phyloP scores from a whole-genome alignment of 208 protist species.

The Zelonia costaricensis region DNA sequence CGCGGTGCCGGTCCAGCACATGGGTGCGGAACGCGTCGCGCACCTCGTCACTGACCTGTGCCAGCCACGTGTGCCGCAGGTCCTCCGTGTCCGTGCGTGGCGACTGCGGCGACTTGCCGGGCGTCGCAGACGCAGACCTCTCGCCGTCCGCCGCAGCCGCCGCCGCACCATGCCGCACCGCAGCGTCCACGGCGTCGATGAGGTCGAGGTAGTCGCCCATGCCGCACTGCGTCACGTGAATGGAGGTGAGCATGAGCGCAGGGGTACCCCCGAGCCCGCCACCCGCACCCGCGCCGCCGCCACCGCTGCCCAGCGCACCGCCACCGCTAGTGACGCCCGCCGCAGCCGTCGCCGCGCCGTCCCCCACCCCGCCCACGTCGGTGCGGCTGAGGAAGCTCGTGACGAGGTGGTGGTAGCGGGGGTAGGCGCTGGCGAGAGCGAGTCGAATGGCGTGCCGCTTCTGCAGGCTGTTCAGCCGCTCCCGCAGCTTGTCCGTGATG shows the following conservation, averaged over 20 bases:
- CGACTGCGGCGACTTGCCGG: not conserved
- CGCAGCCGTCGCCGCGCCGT: not conserved
- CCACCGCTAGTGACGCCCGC: slow-evolving; percentile 11
- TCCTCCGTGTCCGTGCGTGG: slow-evolving; percentile 20
- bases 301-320: slow-evolving; percentile 10
- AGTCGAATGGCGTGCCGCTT: slow-evolving; percentile 48
- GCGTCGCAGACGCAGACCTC: not conserved
- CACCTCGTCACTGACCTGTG: slow-evolving; percentile 47
- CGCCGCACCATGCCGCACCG: slow-evolving; percentile 1
- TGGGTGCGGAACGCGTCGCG: slow-evolving; percentile 53
- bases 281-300: not conserved
- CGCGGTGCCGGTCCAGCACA: slow-evolving; percentile 68
- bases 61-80: slow-evolving; percentile 47
- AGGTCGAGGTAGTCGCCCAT: slow-evolving; percentile 44
- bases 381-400: slow-evolving; percentile 46
- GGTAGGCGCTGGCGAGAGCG: slow-evolving; percentile 43
- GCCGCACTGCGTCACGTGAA: slow-evolving; percentile 33
- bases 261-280: not conserved
- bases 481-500: slow-evolving; percentile 59
- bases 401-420: slow-evolving; percentile 54
- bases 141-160: not conserved
- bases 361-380: slow-evolving; percentile 11
- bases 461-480: slow-evolving; percentile 56
- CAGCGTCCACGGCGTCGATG: slow-evolving; percentile 28
- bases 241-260: slow-evolving; percentile 15